Percentiles rank a stretch among this genome's conserved stretches.
phyloP scores from a whole-genome alignment of 139 green algal species.

The Closterium sp. region DNA sequence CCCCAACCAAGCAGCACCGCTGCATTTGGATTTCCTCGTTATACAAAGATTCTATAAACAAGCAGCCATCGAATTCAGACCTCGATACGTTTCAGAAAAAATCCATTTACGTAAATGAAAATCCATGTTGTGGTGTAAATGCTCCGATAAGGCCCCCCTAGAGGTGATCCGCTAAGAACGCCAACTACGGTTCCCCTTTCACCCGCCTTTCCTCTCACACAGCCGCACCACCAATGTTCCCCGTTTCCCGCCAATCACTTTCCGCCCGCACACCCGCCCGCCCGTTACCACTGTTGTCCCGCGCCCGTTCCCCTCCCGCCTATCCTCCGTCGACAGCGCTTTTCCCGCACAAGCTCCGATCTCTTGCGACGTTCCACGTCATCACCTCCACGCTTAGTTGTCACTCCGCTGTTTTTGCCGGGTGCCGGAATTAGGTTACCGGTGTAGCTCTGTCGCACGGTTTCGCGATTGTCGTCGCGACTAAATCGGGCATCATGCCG shows the following conservation, averaged over 20 bases:
- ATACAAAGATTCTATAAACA: too few species aligned
- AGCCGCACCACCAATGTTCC: too few species aligned
- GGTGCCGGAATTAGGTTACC: not conserved
- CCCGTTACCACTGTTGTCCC: not conserved
- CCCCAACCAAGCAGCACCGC: too few species aligned
- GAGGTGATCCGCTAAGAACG: too few species aligned
- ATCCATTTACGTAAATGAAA: too few species aligned
- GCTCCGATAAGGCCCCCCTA: too few species aligned
- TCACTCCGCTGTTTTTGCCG: not conserved
- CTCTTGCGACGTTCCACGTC: not conserved
- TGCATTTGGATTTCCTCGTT: too few species aligned
- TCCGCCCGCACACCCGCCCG: not conserved
- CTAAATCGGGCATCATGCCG: slow-evolving; percentile 19
- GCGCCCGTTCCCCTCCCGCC: not conserved
- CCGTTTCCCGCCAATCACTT: not conserved
- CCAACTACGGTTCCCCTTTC: too few species aligned
- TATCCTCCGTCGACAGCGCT: not conserved
- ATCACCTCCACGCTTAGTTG: not conserved
- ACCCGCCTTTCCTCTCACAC: too few species aligned
- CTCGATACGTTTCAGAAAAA: too few species aligned
- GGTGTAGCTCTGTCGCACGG: not conserved
- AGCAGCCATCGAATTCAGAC: too few species aligned
- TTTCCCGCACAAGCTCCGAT: not conserved
- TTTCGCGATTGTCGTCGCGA: not conserved
- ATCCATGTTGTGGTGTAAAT: too few species aligned